Percentiles rank a stretch among this genome's conserved stretches.
phyloP scores from a whole-genome alignment of 2,329 filamentous ascomycete species.

The Aspergillus oerlinghausenensis region DNA sequence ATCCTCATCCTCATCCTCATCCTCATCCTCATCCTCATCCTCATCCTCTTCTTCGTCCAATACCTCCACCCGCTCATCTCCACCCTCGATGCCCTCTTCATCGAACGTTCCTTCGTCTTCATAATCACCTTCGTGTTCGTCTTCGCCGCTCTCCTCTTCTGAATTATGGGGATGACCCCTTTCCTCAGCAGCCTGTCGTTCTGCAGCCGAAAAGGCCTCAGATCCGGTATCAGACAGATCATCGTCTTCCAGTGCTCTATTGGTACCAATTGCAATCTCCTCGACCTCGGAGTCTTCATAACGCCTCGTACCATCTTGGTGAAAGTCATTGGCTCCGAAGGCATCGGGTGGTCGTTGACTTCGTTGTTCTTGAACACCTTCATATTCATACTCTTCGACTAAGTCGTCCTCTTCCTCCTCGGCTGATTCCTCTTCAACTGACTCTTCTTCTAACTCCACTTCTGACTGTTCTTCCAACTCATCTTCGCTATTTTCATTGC shows the following conservation, averaged over 20 bases:
- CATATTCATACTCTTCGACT: constrained; percentile 16
- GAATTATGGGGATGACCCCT: background rate
- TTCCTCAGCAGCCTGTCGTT: background rate
- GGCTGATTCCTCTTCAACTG: constrained; percentile 14
- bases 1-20: constrained; percentile 5
- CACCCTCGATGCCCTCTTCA: background rate
- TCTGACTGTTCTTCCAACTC: background rate
- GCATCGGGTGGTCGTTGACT: background rate
- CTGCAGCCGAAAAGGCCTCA: background rate
- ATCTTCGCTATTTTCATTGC: background rate
- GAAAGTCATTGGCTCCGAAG: background rate
- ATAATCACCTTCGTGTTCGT: constrained; percentile 8
- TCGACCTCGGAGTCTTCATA: constrained; percentile 1
- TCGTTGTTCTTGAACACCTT: background rate
- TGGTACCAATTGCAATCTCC: constrained; percentile 14
- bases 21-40: constrained; percentile 1
- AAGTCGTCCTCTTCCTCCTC: constrained; percentile 23
- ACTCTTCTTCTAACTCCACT: background rate
- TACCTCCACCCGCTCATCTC: background rate
- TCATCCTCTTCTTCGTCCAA: constrained; percentile 3
- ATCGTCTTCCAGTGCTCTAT: constrained; percentile 33
- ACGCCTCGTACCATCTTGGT: background rate
- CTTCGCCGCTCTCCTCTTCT: constrained; percentile 7
- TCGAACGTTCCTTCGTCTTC: background rate
- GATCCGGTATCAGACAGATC: background rate